Evolutionary conservation across 2,329 filamentous ascomycete genomes (phyloP).

Genomic region (Ceratocystis colombiana): DNA sequence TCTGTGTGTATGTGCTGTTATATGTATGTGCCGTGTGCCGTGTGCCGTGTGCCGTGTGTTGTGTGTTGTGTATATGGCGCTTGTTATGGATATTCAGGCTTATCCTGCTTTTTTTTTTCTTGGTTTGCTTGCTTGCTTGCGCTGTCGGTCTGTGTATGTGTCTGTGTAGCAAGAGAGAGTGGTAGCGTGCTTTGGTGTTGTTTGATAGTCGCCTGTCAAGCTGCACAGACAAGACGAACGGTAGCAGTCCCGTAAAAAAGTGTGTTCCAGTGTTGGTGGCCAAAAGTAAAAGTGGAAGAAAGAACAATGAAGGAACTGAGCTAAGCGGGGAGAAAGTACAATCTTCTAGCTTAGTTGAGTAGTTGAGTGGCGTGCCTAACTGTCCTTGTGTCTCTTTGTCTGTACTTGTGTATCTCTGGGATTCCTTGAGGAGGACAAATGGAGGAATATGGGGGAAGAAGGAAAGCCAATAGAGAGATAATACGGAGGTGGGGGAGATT

Average conservation of each 20-base stretch:
- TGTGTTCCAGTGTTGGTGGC: background rate
- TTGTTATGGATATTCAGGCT: background rate
- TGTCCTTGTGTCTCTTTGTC: background rate
- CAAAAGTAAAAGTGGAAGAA: background rate
- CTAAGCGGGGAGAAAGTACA: background rate
- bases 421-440: background rate
- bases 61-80: background rate
- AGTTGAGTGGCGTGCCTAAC: background rate
- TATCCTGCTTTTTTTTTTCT: background rate
- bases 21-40: background rate
- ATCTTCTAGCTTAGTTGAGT: background rate
- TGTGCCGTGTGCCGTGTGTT: background rate
- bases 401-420: background rate
- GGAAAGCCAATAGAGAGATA: background rate
- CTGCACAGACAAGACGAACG: conserved; percentile 1
- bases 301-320: conserved; percentile 11
- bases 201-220: conserved; percentile 9
- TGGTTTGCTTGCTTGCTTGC: background rate
- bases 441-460: background rate
- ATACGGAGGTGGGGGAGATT: background rate
- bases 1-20: background rate
- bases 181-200: background rate
- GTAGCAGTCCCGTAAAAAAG: background rate
- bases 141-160: background rate
- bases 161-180: background rate